These are phyloP conservation scores for Dothidotthia symphoricarpi DNA, from an alignment of 2,329 filamentous ascomycete species.

Conservation along the genomic window DNA sequence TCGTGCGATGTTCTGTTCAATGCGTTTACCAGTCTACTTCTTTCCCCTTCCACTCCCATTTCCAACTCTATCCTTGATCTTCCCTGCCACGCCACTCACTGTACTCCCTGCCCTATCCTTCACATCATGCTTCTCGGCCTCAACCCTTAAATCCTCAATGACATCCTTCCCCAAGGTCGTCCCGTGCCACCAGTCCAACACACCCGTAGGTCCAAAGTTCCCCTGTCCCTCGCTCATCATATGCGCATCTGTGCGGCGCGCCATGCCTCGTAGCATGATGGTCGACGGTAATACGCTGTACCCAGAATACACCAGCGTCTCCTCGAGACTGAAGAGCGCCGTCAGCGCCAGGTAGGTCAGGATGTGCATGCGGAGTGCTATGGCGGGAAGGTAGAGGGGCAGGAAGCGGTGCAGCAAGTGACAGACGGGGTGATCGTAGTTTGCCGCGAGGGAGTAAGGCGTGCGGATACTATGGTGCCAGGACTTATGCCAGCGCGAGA, in stretches of 20 bases:
- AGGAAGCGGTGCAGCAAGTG: constrained; percentile 63
- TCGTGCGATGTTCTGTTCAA: too few relatives aligned
- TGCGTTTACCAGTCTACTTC: constrained; percentile 15
- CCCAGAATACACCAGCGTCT: constrained; percentile 65
- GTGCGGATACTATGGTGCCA: constrained; percentile 61
- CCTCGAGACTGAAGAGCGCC: constrained; percentile 62
- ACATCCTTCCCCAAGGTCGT: constrained; percentile 56
- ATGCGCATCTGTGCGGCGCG: constrained; percentile 58
- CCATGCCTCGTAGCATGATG: constrained; percentile 58
- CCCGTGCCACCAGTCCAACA: constrained; percentile 46
- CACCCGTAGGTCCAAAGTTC: constrained; percentile 62
- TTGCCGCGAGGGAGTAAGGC: constrained; percentile 62
- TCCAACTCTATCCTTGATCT: constrained; percentile 26
- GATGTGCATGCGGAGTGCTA: constrained; percentile 66
- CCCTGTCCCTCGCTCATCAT: constrained; percentile 57
- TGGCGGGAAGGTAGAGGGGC: constrained; percentile 64
- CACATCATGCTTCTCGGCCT: constrained; percentile 57
- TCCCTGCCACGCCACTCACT: constrained; percentile 30
- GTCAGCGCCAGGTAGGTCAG: constrained; percentile 69
- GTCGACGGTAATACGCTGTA: constrained; percentile 62
- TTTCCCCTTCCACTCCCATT: constrained; percentile 34
- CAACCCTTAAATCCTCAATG: constrained; percentile 52
- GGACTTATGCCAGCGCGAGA: constrained; percentile 45
- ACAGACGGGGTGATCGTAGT: constrained; percentile 67
- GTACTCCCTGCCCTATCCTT: constrained; percentile 41